Evolutionary conservation across 192 early-diverging fungal species (phyloP), one percentile per base, ranked within the genome.

Genomic region (Allomyces macrogynus): DNA sequence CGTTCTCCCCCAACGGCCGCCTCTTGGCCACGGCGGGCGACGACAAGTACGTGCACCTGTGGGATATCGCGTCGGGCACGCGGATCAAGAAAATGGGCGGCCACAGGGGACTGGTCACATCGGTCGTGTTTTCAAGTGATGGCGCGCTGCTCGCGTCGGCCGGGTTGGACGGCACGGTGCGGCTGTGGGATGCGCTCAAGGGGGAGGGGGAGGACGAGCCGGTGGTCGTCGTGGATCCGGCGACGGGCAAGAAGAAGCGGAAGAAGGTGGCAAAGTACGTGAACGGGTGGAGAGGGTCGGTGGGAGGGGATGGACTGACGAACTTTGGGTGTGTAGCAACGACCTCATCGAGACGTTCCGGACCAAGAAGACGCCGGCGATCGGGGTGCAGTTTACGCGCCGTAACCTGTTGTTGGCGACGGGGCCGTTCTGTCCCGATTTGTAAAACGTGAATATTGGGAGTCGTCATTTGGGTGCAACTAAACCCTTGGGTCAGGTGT

Each of bases 331-430:
- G 61, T 64, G 26, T 44, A 80, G 77, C 64, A 77, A 81, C 3
- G 80, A 85, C 57, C 79, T 85, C 61, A 67, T 94, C 20, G 80
- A 76, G 4, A 81, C 87, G 0, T 96, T 87, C 73, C 82, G 81
- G 12, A 99, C 95, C 3, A 96, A 96, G 72, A 80, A 80, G 69
- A 96, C 95, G 43, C 92, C 95, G 0, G 82, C 94, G 24, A 90
- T 89, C 69, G 80, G 80, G 63, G 77, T 94, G 43, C 73, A 83
- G 67, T 95, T 92, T 73, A 93, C 87, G 22, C 78, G 80, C 68
- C 79, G 87, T 40, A 99, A 96, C 70, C 74, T 99, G 11, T 82
- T 87, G 44, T 73, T 94, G 23, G 87, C 90, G 25, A 73, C 87
- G 61, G 95, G 95, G 26, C 85, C 89, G 1, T 97, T 84, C 64